Conservation (phyloP, 2,329 filamentous ascomycete species). For the Diaporthe eres region DNA sequence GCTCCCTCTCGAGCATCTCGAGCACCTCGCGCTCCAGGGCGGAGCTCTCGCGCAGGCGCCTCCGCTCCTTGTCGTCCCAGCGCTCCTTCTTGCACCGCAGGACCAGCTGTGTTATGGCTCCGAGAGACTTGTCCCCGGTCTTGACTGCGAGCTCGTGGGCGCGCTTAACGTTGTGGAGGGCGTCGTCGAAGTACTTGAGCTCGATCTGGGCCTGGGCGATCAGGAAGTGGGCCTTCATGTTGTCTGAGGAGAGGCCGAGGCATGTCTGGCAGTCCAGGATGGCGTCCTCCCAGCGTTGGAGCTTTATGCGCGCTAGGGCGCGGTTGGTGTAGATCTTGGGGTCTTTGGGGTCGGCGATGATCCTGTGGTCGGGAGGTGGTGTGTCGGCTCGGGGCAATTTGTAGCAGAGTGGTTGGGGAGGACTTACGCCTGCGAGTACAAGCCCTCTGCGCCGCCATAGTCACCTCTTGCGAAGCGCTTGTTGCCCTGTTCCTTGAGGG, state of each 20-base stretch:
- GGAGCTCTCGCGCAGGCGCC: slow-evolving; percentile 67
- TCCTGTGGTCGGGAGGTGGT: slow-evolving; percentile 61
- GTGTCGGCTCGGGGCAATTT: slow-evolving; percentile 9
- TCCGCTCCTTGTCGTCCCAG: slow-evolving; percentile 82
- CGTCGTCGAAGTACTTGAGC: slow-evolving; percentile 79
- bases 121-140: slow-evolving; percentile 75
- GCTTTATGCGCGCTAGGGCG: slow-evolving; percentile 83
- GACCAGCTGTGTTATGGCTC: slow-evolving; percentile 80
- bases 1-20: slow-evolving; percentile 62
- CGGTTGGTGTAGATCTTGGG: slow-evolving; percentile 90
- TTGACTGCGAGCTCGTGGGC: slow-evolving; percentile 81
- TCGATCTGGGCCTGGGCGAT: slow-evolving; percentile 87
- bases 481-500: slow-evolving; percentile 73
- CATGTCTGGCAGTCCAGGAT: slow-evolving; percentile 84
- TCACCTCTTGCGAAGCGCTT: slow-evolving; percentile 75
- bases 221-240: slow-evolving; percentile 88
- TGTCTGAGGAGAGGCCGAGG: slow-evolving; percentile 74
- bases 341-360: slow-evolving; percentile 83
- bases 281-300: slow-evolving; percentile 80
- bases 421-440: slow-evolving; percentile 80
- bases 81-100: slow-evolving; percentile 86
- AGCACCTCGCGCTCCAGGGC: slow-evolving; percentile 74
- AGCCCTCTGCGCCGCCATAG: slow-evolving; percentile 74
- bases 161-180: slow-evolving; percentile 76
- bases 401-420: background rate